Conservation (phyloP, 805 yeast species). For the Teunomyces gatunensis region DNA sequence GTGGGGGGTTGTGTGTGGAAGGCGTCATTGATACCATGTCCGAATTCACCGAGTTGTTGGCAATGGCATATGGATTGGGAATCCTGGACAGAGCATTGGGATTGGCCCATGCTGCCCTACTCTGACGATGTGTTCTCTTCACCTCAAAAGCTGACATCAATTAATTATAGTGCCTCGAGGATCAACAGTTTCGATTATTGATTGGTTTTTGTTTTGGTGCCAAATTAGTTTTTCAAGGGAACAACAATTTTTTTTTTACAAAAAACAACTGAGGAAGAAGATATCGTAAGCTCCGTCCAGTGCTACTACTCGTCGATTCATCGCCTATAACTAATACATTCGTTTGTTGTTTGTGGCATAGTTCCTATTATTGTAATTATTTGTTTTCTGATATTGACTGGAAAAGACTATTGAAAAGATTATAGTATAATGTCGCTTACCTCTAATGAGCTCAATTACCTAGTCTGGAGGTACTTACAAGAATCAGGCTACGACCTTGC, state of each 20-base stretch:
- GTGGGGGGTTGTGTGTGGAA: slow-evolving; percentile 5
- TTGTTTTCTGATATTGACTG: not conserved
- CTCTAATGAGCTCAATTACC: slow-evolving; percentile 80
- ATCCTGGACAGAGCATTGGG: slow-evolving; percentile 9
- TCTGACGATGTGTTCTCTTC: slow-evolving; percentile 34
- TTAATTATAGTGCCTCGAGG: not conserved
- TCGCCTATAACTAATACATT: too few species aligned
- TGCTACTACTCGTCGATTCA: not conserved
- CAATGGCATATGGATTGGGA: slow-evolving; percentile 28
- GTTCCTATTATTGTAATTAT: not conserved
- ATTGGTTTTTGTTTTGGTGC: not conserved
- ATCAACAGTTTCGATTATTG: too few species aligned
- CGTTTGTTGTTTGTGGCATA: not conserved
- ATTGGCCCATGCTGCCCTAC: slow-evolving; percentile 44
- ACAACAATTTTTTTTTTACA: not conserved
- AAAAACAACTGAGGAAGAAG: not conserved
- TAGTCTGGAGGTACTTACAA: slow-evolving; percentile 89
- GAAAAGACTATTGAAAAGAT: not conserved
- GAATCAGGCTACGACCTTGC: slow-evolving; percentile 78
- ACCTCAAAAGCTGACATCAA: slow-evolving; percentile 19
- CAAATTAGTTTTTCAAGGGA: not conserved
- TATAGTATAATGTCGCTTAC: slow-evolving; percentile 63
- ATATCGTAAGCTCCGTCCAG: not conserved
- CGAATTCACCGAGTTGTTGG: slow-evolving; percentile 10
- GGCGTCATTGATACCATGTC: slow-evolving; percentile 2